Conservation (phyloP, 306 rosid genomes). For the Alnus glutinosa region DNA sequence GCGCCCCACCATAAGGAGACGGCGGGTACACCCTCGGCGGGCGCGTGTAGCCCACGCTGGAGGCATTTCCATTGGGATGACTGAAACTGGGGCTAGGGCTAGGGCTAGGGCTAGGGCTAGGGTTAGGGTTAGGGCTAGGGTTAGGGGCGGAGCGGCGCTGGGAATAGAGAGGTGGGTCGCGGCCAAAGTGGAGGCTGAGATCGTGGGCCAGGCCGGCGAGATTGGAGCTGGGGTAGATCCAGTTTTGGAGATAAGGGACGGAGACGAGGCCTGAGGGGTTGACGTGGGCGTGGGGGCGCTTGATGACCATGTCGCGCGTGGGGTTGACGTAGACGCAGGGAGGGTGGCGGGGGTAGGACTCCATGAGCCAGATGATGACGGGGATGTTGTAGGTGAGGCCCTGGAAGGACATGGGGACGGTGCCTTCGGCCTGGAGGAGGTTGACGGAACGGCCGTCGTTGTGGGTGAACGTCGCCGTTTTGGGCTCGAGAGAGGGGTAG, state of each 20-base stretch:
- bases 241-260: conserved; percentile 63
- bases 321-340: conserved; percentile 91
- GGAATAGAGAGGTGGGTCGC: conserved; percentile 83
- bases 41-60: conserved; percentile 37
- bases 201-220: conserved; percentile 57
- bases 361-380: conserved; percentile 86
- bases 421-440: conserved; percentile 90
- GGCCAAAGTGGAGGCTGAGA: conserved; percentile 55
- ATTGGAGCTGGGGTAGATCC: conserved; percentile 83
- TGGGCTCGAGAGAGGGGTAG: conserved; percentile 75
- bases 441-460: conserved; percentile 94
- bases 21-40: conserved; percentile 72
- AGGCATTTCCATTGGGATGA: not conserved
- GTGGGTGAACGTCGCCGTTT: conserved; percentile 86
- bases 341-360: conserved; percentile 85
- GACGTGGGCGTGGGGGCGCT: conserved; percentile 75
- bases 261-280: conserved; percentile 83
- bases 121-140: conserved; percentile 33
- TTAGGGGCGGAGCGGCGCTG: conserved; percentile 52
- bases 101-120: conserved; percentile 20
- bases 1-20: conserved; percentile 66
- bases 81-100: not conserved
- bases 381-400: conserved; percentile 90
- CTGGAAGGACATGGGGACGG: conserved; percentile 75
- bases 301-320: conserved; percentile 93